phyloP scores from a whole-genome alignment of 2,329 filamentous ascomycete genomes.

The Ophiostoma piceae region DNA sequence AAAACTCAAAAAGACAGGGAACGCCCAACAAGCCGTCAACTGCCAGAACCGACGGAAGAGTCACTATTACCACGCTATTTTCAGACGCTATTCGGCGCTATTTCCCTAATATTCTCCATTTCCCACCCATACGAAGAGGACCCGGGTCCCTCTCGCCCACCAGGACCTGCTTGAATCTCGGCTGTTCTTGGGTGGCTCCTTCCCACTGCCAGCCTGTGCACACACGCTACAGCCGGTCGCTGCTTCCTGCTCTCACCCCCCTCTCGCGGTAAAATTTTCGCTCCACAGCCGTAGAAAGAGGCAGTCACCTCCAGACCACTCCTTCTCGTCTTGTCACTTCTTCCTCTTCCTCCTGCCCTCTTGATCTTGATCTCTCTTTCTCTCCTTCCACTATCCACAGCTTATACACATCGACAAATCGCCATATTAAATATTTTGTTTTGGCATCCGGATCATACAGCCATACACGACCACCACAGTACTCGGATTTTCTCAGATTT shows the following conservation, averaged over 20 bases:
- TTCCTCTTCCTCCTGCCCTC: background rate
- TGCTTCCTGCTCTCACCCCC: background rate
- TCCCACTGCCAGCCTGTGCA: background rate
- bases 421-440: background rate
- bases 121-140: conserved; percentile 10
- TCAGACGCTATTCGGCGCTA: conserved; percentile 4
- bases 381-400: background rate
- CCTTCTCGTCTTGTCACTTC: background rate
- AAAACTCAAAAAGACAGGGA: conserved; percentile 8
- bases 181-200: conserved; percentile 4
- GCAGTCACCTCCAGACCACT: conserved; percentile 17
- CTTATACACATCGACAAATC: background rate
- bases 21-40: background rate
- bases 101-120: background rate
- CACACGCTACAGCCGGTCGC: background rate
- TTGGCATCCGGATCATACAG: conserved; percentile 1
- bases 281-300: conserved; percentile 16
- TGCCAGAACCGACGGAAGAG: background rate
- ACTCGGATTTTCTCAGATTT: background rate
- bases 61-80: background rate
- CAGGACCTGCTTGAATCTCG: background rate
- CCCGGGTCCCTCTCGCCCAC: background rate
- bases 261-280: conserved; percentile 22
- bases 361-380: background rate
- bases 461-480: background rate